phyloP scores from a whole-genome alignment of 2,329 filamentous ascomycete genomes.

The Penicillium sp. region DNA sequence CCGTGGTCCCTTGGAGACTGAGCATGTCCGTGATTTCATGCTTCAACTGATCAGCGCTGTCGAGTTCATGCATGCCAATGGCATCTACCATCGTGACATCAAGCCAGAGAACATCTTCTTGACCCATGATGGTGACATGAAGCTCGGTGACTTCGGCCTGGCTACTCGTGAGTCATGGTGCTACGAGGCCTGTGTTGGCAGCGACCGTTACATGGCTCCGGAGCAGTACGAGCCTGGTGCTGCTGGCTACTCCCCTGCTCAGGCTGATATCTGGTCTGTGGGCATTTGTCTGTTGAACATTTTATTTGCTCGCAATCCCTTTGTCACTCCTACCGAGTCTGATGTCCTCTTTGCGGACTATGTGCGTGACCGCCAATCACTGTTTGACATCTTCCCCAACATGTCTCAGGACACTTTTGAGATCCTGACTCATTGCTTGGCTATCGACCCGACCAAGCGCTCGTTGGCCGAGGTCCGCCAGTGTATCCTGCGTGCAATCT shows the following conservation, averaged over 20 bases:
- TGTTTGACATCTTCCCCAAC: slow-evolving; percentile 97
- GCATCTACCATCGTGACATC: slow-evolving; percentile 95
- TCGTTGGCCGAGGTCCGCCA: slow-evolving; percentile 77
- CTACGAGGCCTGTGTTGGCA: slow-evolving; percentile 89
- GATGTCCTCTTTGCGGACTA: slow-evolving; percentile 94
- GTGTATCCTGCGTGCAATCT: slow-evolving; percentile 76
- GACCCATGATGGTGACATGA: slow-evolving; percentile 81
- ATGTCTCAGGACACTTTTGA: slow-evolving; percentile 99
- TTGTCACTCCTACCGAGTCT: slow-evolving; percentile 84
- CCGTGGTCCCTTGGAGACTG: slow-evolving; percentile 86
- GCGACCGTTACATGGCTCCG: slow-evolving; percentile 98
- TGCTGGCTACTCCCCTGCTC: slow-evolving; percentile 85
- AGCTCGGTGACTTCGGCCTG: slow-evolving; percentile 94
- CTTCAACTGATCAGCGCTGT: slow-evolving; percentile 87
- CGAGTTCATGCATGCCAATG: slow-evolving; percentile 85
- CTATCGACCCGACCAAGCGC: slow-evolving; percentile 85
- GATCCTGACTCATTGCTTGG: slow-evolving; percentile 86
- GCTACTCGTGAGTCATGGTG: slow-evolving; percentile 89
- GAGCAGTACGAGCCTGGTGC: slow-evolving; percentile 93
- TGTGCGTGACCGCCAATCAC: slow-evolving; percentile 85
- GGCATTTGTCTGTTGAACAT: slow-evolving; percentile 96
- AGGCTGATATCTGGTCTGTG: slow-evolving; percentile 96
- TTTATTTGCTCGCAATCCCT: slow-evolving; percentile 94
- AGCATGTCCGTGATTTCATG: slow-evolving; percentile 98
- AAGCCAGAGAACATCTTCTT: slow-evolving; percentile 99